Base-by-base conservation (phyloP, 1,284 basidiomycete species). In the Leucoagaricus sp. region DNA sequence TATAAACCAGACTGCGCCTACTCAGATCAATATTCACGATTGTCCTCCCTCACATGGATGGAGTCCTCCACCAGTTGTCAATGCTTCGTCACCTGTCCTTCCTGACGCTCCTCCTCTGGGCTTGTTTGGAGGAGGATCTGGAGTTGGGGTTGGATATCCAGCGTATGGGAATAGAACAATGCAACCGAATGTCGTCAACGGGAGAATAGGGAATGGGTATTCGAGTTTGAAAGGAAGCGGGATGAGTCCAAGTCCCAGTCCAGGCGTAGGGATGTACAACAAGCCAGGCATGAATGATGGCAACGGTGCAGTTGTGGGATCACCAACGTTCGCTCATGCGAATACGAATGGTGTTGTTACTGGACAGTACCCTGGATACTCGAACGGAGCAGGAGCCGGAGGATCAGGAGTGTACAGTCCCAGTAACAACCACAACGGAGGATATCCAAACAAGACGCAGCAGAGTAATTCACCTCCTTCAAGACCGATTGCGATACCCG, bases 31-130 rank as follows among this genome's bases (percentile, higher is more conserved):
- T 17, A 13, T 28, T n/a, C 62, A 65, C 29, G 59, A 60, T 10
- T 77, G 75, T 56, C 75, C 76, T 2, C 74, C 75, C 10, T 76
- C 72, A 4, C 74, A 76, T 65, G 73, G 72, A 4, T 78, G 77
- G 76, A 69, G 67, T 45, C 75, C 76, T 0, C 73, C 71, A 4
- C 74, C 76, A 1, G 60, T 57, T 47, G 52, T 69, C 29, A 64
- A 63, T n/a, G 64, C 67, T 49, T 54, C 64, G 12, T 66, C 68
- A 12, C 72, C 74, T 2, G 72, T 74, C 8, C 63, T 75, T 7
- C 73, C 62, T 7, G 63, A 63, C 29, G 57, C 60, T 3, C 63
- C 64, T 1, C 25, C 33, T 49, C 51, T 63, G 31, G 55, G 55
- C 8, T 45, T 31, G 42, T 41, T 33, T 10, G 41, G 48, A 15